A percentile compares a stretch with the other conserved stretches of the same genome.
These are phyloP conservation scores for Kingdonia uniflora DNA, from an alignment of 164 flowering plant species.

Conservation along the genomic window DNA sequence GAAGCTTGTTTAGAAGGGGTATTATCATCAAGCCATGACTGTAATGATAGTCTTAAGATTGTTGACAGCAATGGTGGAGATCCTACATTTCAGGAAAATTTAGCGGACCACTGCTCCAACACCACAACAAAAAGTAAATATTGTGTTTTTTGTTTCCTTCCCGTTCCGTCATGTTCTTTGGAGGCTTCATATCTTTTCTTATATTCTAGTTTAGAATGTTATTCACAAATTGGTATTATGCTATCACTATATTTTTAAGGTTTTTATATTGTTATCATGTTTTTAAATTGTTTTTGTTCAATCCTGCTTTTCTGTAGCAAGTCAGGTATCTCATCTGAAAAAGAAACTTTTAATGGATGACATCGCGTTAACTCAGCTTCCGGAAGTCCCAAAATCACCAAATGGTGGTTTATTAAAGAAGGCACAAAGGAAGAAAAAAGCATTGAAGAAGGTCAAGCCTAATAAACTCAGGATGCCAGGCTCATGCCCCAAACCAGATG, in stretches of 20 bases:
- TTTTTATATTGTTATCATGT: not conserved
- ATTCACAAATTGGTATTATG: too few relatives aligned
- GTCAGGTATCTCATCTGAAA: conserved; percentile 29
- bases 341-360: conserved; percentile 29
- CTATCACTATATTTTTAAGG: not conserved
- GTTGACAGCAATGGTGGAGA: conserved; percentile 9
- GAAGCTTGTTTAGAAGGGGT: conserved; percentile 8
- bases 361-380: conserved; percentile 11
- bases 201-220: too few relatives aligned
- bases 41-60: conserved; percentile 13
- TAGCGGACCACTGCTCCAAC: conserved; percentile 8
- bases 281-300: not conserved
- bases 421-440: conserved; percentile 16
- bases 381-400: conserved; percentile 24
- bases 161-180: not conserved
- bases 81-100: conserved; percentile 12
- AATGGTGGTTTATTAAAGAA: conserved; percentile 19
- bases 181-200: too few relatives aligned
- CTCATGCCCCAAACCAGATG: conserved; percentile 57
- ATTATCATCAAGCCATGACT: conserved; percentile 8
- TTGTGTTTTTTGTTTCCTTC: not conserved
- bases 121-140: conserved; percentile 22
- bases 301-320: conserved; percentile 23
- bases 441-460: conserved; percentile 22
- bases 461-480: conserved; percentile 22